A percentile compares a stretch with the other conserved stretches of the same genome.
These are phyloP conservation scores for Candida loeiensis DNA, from an alignment of 805 yeast genomes.

Conservation along the genomic window DNA sequence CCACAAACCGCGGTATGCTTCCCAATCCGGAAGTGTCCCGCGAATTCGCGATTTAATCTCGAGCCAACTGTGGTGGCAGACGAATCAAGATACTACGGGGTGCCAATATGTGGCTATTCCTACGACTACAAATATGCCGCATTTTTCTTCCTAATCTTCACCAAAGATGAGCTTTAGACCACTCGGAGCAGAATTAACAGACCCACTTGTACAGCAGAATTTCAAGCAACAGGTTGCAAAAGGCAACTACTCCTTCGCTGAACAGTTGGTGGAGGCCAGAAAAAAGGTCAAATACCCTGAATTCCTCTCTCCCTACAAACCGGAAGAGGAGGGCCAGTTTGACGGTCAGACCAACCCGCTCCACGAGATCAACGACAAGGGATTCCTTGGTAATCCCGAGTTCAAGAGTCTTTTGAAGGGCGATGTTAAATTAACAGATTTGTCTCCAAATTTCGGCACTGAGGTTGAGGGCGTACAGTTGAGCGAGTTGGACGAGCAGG, in stretches of 20 bases:
- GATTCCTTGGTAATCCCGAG: constrained; percentile 22
- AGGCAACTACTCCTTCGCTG: constrained; percentile 4
- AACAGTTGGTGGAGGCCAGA: constrained; percentile 13
- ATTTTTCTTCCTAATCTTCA: not conserved
- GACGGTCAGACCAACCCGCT: constrained; percentile 18
- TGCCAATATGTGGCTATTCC: not conserved
- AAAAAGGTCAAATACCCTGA: constrained; percentile 21
- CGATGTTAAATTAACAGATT: constrained; percentile 14
- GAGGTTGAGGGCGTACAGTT: constrained; percentile 25
- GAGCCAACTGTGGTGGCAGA: not conserved
- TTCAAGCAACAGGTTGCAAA: constrained; percentile 4
- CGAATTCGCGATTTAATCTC: not conserved
- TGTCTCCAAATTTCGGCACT: constrained; percentile 27
- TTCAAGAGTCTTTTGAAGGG: constrained; percentile 19
- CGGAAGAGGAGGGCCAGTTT: constrained; percentile 20
- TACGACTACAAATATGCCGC: not conserved
- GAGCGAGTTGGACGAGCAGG: constrained; percentile 23
- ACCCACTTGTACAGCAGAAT: constrained; percentile 8
- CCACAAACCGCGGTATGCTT: not conserved
- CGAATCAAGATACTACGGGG: not conserved
- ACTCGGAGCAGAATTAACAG: constrained; percentile 9
- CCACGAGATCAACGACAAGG: constrained; percentile 23
- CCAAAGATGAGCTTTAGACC: constrained; percentile 8
- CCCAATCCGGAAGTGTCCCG: not conserved
- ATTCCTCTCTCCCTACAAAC: constrained; percentile 15